Conservation (phyloP, 2,329 filamentous ascomycete species). For the Botrytis sinoallii region DNA sequence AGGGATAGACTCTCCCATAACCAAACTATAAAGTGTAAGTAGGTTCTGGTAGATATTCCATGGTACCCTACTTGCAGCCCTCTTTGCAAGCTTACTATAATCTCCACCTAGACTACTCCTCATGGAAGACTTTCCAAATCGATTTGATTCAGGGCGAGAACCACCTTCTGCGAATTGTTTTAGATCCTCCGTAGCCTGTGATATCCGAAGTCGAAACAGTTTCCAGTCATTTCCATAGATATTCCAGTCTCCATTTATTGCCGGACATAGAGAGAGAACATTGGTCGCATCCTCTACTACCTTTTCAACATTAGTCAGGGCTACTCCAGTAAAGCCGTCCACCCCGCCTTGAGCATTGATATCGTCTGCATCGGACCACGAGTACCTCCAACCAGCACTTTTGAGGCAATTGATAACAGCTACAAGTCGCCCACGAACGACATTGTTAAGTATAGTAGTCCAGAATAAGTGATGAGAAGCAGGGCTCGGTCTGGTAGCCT, state of each 20-base stretch:
- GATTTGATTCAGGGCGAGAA: constrained; percentile 37
- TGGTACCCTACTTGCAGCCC: constrained; percentile 81
- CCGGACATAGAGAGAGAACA: constrained; percentile 72
- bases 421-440: constrained; percentile 71
- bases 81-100: constrained; percentile 63
- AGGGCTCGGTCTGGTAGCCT: constrained; percentile 65
- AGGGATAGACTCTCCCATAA: constrained; percentile 71
- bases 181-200: constrained; percentile 66
- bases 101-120: constrained; percentile 53
- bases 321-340: constrained; percentile 62
- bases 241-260: constrained; percentile 71
- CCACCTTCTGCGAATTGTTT: constrained; percentile 73
- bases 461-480: constrained; percentile 77
- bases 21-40: constrained; percentile 73
- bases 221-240: constrained; percentile 78
- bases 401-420: constrained; percentile 66
- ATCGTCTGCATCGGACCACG: constrained; percentile 62
- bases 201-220: constrained; percentile 73
- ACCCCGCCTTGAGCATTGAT: constrained; percentile 57
- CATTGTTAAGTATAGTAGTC: constrained; percentile 72
- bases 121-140: constrained; percentile 43
- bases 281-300: constrained; percentile 67
- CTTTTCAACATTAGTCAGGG: constrained; percentile 74
- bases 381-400: constrained; percentile 74
- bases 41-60: constrained; percentile 89